Conservation (phyloP, 2,329 filamentous ascomycete species). For the Botrytis sinoallii region DNA sequence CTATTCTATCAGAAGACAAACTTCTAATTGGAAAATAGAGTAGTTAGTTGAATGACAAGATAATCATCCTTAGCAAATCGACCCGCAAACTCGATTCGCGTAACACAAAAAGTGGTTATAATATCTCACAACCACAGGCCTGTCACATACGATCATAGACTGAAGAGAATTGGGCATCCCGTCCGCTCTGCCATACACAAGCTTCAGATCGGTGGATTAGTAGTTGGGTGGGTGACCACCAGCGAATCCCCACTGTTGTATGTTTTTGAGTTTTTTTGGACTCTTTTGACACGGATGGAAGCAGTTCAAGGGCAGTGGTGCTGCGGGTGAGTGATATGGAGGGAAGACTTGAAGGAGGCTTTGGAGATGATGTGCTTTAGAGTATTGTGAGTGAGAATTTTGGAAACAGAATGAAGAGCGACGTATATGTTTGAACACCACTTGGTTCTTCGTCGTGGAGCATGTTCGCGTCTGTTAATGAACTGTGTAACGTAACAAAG, state of each 20-base stretch:
- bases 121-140: accelerated
- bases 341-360: neutral
- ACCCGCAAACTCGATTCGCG: neutral
- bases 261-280: neutral
- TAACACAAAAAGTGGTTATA: neutral
- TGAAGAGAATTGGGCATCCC: slow-evolving; percentile 13
- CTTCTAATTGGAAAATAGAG: neutral
- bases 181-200: slow-evolving; percentile 12
- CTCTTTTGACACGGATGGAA: neutral
- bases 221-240: slow-evolving; percentile 11
- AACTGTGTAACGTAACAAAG: neutral
- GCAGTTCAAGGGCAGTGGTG: neutral
- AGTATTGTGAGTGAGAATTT: neutral
- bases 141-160: slow-evolving; percentile 7
- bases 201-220: slow-evolving; percentile 11
- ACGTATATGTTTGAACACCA: neutral
- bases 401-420: neutral
- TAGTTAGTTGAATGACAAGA: neutral
- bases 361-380: neutral
- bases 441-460: neutral
- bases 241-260: neutral
- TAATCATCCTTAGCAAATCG: neutral
- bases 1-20: neutral
- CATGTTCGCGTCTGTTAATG: neutral
- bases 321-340: neutral